These are phyloP conservation scores for Skeletonema marinoi DNA, from an alignment of 108 stramenopile species.

Conservation along the genomic window DNA sequence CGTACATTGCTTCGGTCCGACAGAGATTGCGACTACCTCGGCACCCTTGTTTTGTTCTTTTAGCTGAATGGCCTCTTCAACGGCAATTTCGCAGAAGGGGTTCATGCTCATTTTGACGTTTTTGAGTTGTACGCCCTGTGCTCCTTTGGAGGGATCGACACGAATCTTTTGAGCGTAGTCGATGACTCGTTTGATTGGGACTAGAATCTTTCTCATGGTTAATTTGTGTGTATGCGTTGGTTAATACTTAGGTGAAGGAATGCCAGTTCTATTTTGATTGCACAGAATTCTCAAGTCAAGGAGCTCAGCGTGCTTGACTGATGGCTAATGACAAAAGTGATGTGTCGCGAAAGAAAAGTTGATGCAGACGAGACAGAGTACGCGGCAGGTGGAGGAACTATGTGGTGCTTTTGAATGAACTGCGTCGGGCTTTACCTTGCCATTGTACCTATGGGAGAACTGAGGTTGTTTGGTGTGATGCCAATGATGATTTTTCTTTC, in stretches of 20 bases:
- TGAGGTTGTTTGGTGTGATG: too few species aligned
- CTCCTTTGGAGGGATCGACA: conserved; percentile 84
- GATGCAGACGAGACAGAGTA: too few species aligned
- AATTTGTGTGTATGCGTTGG: neutral
- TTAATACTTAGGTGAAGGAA: neutral
- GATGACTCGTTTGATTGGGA: conserved; percentile 96
- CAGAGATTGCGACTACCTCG: conserved; percentile 94
- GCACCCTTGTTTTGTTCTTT: conserved; percentile 81
- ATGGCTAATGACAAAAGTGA: too few species aligned
- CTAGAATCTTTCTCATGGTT: conserved; percentile 80
- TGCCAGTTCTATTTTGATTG: too few species aligned
- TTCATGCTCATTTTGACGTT: conserved; percentile 99
- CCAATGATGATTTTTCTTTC: too few species aligned
- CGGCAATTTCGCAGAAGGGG: conserved; percentile 99
- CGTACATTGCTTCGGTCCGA: conserved; percentile 97
- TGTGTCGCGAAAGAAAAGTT: too few species aligned
- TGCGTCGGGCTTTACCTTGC: too few species aligned
- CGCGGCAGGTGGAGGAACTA: too few species aligned
- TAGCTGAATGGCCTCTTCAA: conserved; percentile 97
- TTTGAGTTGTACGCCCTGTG: conserved; percentile 85
- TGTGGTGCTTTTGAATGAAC: too few species aligned
- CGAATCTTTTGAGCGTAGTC: conserved; percentile 99
- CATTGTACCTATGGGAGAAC: too few species aligned
- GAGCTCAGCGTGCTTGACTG: too few species aligned
- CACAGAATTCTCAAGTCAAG: too few species aligned